Evolutionary conservation across 495 filamentous ascomycete genomes (phyloP), one percentile per base, ranked within the genome.

Genomic region (Penicillium robsamsonii): DNA sequence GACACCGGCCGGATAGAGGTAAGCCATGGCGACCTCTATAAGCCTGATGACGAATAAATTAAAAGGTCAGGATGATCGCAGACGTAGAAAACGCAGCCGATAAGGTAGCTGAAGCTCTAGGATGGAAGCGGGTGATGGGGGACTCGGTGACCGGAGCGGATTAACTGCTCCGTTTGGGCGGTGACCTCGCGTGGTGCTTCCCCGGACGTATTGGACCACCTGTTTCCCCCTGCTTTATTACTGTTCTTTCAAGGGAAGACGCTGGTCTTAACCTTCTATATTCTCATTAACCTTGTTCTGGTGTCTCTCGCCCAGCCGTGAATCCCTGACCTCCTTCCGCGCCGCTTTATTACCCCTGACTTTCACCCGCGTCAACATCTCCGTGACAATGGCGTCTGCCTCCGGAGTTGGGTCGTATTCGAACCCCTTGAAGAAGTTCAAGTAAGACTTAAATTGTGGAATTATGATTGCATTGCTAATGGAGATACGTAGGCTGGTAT

Each of bases 401-500:
- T 78, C 81, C 48, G 74, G 83, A 60, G 88, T 84, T 66, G 89
- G 90, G 77, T 88, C 90, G 59, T 98, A 98, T 80, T 96, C 91
- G 75, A 98, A 98, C 82, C 94, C 94, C 55, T 75, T 98, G 78
- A 98, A 98, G 88, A 98, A 98, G 72, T 98, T 96, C 86, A 98
- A 98, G 92, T 97, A 79, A 61, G 82, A 64, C 58, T 47, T 27
- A 29, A 38, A 11, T 8, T 9, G 12, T 18, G 9, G n/a, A 2
- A n/a, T 11, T 8, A 9, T 0, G 25, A 35, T 52, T 25, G 46
- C 17, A 46, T 57, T 50, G 25, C 61, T 70, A 58, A 74, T 49
- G 41, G 0, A 25, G 38, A 44, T 33, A 49, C 41, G 46, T 68
- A 96, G 93, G 75, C 79, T 98, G 61, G 94, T 98, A 44, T 98